A percentile compares a stretch with the other conserved stretches of the same genome.
Evolutionary conservation across 2,329 filamentous ascomycete genomes (phyloP).

Genomic region (Verticillium isaacii): DNA sequence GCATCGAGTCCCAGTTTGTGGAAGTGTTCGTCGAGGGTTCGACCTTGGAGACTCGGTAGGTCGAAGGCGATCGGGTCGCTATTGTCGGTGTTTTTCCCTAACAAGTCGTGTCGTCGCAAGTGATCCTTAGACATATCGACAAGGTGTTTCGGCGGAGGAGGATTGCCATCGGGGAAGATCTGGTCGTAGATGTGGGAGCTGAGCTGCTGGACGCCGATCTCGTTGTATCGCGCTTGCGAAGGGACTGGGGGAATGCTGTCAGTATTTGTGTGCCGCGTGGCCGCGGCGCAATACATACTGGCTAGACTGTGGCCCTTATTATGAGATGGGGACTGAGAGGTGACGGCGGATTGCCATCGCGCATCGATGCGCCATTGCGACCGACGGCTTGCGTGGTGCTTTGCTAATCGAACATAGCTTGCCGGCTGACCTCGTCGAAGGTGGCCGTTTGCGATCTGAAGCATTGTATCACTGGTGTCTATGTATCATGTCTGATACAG

Average conservation of each 20-base stretch:
- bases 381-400: constrained; percentile 36
- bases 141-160: constrained; percentile 63
- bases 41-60: constrained; percentile 72
- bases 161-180: constrained; percentile 61
- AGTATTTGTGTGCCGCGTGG: background rate
- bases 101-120: constrained; percentile 75
- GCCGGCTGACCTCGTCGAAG: constrained; percentile 35
- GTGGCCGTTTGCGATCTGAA: constrained; percentile 19
- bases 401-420: constrained; percentile 48
- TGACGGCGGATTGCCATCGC: constrained; percentile 39
- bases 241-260: constrained; percentile 27
- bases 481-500: background rate
- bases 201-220: constrained; percentile 91
- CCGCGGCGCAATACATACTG: constrained; percentile 26
- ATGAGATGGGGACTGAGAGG: constrained; percentile 14
- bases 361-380: constrained; percentile 28
- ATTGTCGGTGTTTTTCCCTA: constrained; percentile 84
- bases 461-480: constrained; percentile 5
- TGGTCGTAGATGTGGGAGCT: constrained; percentile 79
- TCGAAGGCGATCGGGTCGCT: constrained; percentile 77
- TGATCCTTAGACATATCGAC: constrained; percentile 79
- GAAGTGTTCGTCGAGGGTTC: constrained; percentile 90
- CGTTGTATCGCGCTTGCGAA: constrained; percentile 71
- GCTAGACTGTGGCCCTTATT: constrained; percentile 27
- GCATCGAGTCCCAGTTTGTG: constrained; percentile 80